A percentile compares a stretch with the other conserved stretches of the same genome.
phyloP scores from a whole-genome alignment of 306 rosid genomes.

The Cicer arietinum region DNA sequence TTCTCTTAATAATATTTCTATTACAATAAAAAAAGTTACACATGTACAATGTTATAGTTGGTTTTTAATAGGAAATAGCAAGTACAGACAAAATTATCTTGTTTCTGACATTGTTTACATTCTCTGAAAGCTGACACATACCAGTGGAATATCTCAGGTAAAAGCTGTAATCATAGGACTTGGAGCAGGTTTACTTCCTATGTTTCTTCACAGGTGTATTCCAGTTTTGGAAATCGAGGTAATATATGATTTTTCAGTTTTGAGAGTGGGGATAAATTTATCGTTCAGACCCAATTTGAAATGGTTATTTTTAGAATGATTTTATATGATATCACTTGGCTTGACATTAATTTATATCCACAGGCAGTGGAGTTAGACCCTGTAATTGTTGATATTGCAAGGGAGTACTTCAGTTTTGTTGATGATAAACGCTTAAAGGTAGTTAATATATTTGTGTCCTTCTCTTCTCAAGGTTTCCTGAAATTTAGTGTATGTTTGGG shows the following conservation, averaged over 20 bases:
- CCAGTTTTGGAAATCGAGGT: conserved; percentile 84
- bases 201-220: conserved; percentile 86
- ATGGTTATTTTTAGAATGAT: conserved; percentile 28
- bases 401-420: conserved; percentile 65
- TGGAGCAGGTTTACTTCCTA: conserved; percentile 97
- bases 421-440: conserved; percentile 85
- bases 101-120: conserved; percentile 26
- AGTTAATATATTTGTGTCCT: conserved; percentile 23
- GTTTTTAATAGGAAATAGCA: background rate
- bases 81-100: conserved; percentile 2
- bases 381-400: conserved; percentile 70
- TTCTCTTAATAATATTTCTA: background rate
- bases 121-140: conserved; percentile 40
- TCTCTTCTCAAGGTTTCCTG: conserved; percentile 4
- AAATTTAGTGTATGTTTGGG: background rate
- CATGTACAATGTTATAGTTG: background rate
- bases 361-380: conserved; percentile 96
- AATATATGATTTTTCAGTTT: conserved; percentile 26
- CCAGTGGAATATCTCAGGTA: conserved; percentile 62
- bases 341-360: conserved; percentile 35
- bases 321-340: conserved; percentile 36
- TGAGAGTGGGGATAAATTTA: background rate
- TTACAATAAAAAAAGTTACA: background rate
- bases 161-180: conserved; percentile 85
- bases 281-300: background rate